Conservation (phyloP, 306 rosid genomes). For the Citrullus colocynthis region DNA sequence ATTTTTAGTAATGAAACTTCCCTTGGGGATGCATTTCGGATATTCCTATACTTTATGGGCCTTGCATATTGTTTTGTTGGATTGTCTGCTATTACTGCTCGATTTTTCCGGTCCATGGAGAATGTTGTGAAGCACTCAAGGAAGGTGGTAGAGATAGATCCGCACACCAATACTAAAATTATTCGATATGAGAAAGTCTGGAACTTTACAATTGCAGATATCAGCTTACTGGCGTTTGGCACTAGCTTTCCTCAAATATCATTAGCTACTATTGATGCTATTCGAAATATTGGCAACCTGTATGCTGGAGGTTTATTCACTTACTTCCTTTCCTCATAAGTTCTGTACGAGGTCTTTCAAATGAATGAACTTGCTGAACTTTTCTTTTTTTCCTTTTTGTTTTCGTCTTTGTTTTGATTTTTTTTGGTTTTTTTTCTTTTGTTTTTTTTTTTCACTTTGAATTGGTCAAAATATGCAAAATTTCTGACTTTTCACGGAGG, state of each 20-base stretch:
- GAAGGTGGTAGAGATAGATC: conserved; percentile 55
- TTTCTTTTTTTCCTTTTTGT: neutral
- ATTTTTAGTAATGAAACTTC: conserved; percentile 48
- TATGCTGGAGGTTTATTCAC: conserved; percentile 78
- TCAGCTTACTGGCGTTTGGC: conserved; percentile 86
- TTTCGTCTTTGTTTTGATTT: neutral
- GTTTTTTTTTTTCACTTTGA: too few species aligned
- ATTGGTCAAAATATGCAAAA: too few species aligned
- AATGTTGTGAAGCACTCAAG: conserved; percentile 71
- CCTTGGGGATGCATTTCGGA: conserved; percentile 38
- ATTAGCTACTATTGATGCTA: conserved; percentile 85
- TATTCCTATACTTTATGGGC: conserved; percentile 47
- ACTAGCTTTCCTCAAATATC: conserved; percentile 99
- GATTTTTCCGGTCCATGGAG: conserved; percentile 83
- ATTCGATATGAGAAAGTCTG: conserved; percentile 64
- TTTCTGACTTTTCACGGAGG: too few species aligned
- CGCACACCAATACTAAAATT: conserved; percentile 30
- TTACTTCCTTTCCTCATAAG: conserved; percentile 12
- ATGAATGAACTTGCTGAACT: neutral
- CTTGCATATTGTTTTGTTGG: conserved; percentile 88
- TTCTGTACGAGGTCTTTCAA: conserved; percentile 8
- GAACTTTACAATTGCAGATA: conserved; percentile 92
- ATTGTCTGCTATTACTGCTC: conserved; percentile 74
- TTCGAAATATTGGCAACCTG: conserved; percentile 56
- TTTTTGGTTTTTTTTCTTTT: too few species aligned